A percentile compares a stretch with the other conserved stretches of the same genome.
Evolutionary conservation across 805 yeast genomes (phyloP).

Genomic region (Cyberlindnera saturnus): DNA sequence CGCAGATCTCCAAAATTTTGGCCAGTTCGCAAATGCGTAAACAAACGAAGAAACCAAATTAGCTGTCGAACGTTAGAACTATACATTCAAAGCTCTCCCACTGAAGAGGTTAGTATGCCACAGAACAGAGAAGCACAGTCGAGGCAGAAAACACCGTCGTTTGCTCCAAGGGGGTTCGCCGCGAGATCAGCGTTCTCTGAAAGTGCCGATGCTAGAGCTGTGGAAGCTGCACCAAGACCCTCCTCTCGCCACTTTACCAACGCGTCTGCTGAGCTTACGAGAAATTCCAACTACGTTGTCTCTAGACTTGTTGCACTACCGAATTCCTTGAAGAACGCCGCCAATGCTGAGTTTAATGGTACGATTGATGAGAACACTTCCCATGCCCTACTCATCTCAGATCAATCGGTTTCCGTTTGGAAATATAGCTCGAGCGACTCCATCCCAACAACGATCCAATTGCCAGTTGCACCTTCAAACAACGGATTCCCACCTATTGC

Average conservation of each 20-base stretch:
- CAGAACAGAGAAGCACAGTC: conserved; percentile 3
- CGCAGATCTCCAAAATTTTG: too few relatives aligned
- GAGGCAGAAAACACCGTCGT: conserved; percentile 4
- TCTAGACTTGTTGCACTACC: conserved; percentile 54
- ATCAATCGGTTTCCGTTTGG: conserved; percentile 61
- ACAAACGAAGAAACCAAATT: conserved; percentile 1
- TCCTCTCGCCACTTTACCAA: conserved; percentile 17
- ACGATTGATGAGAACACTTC: conserved; percentile 25
- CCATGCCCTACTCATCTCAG: conserved; percentile 25
- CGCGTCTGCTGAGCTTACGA: conserved; percentile 43
- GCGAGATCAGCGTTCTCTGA: background rate
- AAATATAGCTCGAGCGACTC: conserved; percentile 55
- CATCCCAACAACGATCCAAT: conserved; percentile 50
- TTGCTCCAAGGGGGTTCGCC: conserved; percentile 3
- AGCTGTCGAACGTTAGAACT: background rate
- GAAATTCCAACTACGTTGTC: conserved; percentile 52
- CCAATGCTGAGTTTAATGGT: conserved; percentile 15
- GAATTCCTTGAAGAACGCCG: conserved; percentile 5
- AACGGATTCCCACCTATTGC: conserved; percentile 42
- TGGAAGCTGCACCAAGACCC: conserved; percentile 2
- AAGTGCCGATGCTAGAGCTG: background rate
- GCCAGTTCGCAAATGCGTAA: conserved; percentile 2
- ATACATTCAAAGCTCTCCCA: too few relatives aligned
- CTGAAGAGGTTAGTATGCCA: background rate
- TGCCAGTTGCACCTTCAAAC: conserved; percentile 29